Evolutionary conservation across 495 filamentous ascomycete species (phyloP).

Genomic region (Penicillium waksmanii): DNA sequence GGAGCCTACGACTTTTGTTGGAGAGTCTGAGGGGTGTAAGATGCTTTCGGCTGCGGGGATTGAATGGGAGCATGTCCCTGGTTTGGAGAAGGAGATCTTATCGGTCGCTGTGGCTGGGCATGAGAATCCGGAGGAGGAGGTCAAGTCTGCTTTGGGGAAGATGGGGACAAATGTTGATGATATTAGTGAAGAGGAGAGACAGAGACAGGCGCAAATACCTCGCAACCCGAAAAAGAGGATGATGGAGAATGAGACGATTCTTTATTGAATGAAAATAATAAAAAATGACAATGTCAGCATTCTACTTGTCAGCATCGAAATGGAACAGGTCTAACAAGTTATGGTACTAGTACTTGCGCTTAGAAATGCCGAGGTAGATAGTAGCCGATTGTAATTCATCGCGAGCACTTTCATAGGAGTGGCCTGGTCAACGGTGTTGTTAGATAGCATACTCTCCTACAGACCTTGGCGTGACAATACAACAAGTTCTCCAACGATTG

Average conservation of each 20-base stretch:
- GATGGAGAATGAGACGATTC: slow-evolving; percentile 42
- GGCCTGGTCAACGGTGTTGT: too few species aligned
- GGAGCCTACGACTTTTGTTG: slow-evolving; percentile 89
- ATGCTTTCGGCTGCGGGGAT: slow-evolving; percentile 77
- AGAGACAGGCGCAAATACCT: slow-evolving; percentile 36
- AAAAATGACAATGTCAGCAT: background rate
- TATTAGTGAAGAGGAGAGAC: slow-evolving; percentile 39
- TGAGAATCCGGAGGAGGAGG: slow-evolving; percentile 46
- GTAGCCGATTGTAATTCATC: too few species aligned
- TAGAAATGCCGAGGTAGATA: too few species aligned
- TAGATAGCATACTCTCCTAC: too few species aligned
- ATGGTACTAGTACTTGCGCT: too few species aligned
- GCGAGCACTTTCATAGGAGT: too few species aligned
- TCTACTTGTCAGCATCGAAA: background rate
- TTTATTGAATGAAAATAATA: slow-evolving; percentile 19
- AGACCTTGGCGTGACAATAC: too few species aligned
- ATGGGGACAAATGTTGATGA: slow-evolving; percentile 39
- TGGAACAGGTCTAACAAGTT: too few species aligned
- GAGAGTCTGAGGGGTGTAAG: slow-evolving; percentile 71
- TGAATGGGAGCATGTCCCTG: slow-evolving; percentile 67
- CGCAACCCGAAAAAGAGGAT: slow-evolving; percentile 54
- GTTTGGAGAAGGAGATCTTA: slow-evolving; percentile 82
- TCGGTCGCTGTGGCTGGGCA: slow-evolving; percentile 82
- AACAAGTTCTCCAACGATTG: too few species aligned
- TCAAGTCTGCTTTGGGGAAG: slow-evolving; percentile 34